Evolutionary conservation across 768 basidiomycete genomes (phyloP).

Genomic region (Kwoniella heveanensis): DNA sequence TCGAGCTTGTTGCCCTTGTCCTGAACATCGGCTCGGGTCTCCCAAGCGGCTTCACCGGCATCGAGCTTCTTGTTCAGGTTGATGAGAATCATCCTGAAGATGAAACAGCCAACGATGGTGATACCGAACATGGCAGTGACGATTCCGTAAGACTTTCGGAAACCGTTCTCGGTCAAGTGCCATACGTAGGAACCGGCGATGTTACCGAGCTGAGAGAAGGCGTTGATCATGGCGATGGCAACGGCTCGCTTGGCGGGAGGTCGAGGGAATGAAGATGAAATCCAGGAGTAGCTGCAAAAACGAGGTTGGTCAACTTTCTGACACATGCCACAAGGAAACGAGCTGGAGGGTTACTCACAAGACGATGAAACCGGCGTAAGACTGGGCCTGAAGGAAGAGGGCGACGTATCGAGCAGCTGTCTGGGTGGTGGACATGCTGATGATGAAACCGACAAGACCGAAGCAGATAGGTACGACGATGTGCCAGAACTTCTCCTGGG

Average conservation of each 20-base stretch:
- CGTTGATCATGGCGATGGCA: constrained; percentile 79
- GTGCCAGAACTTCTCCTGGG: constrained; percentile 72
- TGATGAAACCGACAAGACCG: constrained; percentile 63
- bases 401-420: constrained; percentile 51
- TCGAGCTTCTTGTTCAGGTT: constrained; percentile 56
- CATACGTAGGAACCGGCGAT: constrained; percentile 73
- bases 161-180: constrained; percentile 37
- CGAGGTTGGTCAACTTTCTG: background rate
- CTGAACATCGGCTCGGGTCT: constrained; percentile 27
- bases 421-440: constrained; percentile 55
- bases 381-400: constrained; percentile 60
- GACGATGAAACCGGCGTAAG: constrained; percentile 60
- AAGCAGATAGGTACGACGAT: constrained; percentile 59
- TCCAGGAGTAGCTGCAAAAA: constrained; percentile 61
- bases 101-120: constrained; percentile 61
- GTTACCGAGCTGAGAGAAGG: constrained; percentile 80
- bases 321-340: too few species aligned
- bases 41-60: constrained; percentile 47
- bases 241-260: constrained; percentile 85
- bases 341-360: constrained; percentile 20
- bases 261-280: constrained; percentile 67
- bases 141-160: constrained; percentile 66
- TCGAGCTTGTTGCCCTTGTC: constrained; percentile 34
- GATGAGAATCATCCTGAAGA: constrained; percentile 49
- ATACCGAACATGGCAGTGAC: constrained; percentile 66